phyloP scores from a whole-genome alignment of 331 rosid genomes.

The Malus hybrid region DNA sequence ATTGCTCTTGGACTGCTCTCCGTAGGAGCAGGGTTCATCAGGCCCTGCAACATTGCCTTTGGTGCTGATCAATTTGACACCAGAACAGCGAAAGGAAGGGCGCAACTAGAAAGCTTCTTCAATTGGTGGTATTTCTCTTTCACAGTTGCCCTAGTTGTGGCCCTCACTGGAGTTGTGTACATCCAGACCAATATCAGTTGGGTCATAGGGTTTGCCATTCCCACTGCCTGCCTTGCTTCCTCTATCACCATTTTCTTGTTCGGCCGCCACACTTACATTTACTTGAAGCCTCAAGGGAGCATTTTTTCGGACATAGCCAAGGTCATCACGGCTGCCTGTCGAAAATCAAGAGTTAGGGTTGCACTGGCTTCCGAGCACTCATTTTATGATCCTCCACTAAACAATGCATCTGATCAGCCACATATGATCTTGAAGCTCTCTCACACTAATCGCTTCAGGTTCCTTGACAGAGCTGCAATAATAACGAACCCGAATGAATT shows the following conservation, averaged over 20 bases:
- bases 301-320: slow-evolving; percentile 42
- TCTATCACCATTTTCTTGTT: slow-evolving; percentile 53
- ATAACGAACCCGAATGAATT: slow-evolving; percentile 41
- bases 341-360: slow-evolving; percentile 19
- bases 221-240: slow-evolving; percentile 47
- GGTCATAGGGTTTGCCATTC: slow-evolving; percentile 61
- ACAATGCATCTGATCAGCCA: background rate
- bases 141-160: slow-evolving; percentile 55
- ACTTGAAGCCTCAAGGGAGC: slow-evolving; percentile 54
- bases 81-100: slow-evolving; percentile 51
- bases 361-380: background rate
- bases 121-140: slow-evolving; percentile 89
- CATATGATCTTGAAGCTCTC: slow-evolving; percentile 3
- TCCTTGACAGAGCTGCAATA: slow-evolving; percentile 62
- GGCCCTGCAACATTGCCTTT: slow-evolving; percentile 87
- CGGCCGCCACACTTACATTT: slow-evolving; percentile 55
- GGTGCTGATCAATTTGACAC: slow-evolving; percentile 90
- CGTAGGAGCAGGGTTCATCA: slow-evolving; percentile 75
- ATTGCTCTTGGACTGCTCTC: slow-evolving; percentile 48
- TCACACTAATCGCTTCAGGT: slow-evolving; percentile 48
- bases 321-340: slow-evolving; percentile 55
- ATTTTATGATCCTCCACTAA: slow-evolving; percentile 36
- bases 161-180: slow-evolving; percentile 66
- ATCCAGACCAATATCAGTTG: slow-evolving; percentile 71
- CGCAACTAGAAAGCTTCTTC: slow-evolving; percentile 69